Evolutionary conservation across 202 grass and related monocot genomes (phyloP).

Genomic region (Digitaria exilis): DNA sequence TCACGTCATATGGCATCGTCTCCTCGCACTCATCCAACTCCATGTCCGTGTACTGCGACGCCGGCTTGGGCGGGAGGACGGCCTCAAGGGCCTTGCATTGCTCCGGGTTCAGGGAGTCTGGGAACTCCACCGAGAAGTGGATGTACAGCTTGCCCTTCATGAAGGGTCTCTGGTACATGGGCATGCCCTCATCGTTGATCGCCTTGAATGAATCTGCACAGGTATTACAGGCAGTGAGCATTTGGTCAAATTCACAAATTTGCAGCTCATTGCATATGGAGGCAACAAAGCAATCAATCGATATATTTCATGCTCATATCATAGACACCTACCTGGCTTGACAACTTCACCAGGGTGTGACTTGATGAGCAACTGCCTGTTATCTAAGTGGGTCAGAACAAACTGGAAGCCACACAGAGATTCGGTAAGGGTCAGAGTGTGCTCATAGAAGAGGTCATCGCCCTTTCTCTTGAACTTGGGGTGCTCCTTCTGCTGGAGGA

Average conservation of each 20-base stretch:
- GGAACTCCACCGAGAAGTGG: conserved; percentile 84
- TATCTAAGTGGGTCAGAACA: conserved; percentile 79
- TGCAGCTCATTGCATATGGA: neutral
- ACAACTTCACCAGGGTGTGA: conserved; percentile 80
- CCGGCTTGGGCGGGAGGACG: conserved; percentile 55
- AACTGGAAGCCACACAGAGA: conserved; percentile 88
- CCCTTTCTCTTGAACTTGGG: conserved; percentile 89
- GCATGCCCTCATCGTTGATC: conserved; percentile 90
- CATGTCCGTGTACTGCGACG: conserved; percentile 65
- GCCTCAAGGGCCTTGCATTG: conserved; percentile 78
- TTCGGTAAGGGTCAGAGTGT: conserved; percentile 77
- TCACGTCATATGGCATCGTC: conserved; percentile 69
- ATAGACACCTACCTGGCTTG: conserved; percentile 87
- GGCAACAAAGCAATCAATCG: neutral
- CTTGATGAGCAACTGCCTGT: conserved; percentile 86
- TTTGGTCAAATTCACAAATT: neutral
- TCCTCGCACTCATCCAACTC: conserved; percentile 87
- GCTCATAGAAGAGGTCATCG: conserved; percentile 84
- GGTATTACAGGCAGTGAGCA: neutral
- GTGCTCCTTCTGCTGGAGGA: conserved; percentile 97
- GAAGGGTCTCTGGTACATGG: conserved; percentile 78
- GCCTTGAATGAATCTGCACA: conserved; percentile 84
- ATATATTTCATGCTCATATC: neutral
- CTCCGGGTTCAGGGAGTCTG: conserved; percentile 53
- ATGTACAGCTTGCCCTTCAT: conserved; percentile 93